Conservation (phyloP, 768 basidiomycete genomes). For the Hysterangium stoloniferum region DNA sequence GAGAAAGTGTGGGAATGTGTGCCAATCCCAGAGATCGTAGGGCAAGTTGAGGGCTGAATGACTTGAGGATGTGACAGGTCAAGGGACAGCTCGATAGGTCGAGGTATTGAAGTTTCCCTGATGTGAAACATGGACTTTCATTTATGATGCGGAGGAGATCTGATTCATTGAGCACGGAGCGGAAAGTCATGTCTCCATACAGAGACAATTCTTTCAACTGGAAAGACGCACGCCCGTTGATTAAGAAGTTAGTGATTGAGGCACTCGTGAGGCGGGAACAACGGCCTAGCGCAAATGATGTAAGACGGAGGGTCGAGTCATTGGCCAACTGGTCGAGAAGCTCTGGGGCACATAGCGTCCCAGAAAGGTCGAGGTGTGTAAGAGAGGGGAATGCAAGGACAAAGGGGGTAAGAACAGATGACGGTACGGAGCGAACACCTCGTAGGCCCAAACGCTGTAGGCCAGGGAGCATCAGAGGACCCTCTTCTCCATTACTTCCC, state of each 20-base stretch:
- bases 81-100: conserved; percentile 84
- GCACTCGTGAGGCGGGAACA: conserved; percentile 79
- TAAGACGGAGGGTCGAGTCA: conserved; percentile 60
- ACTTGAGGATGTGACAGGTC: conserved; percentile 43
- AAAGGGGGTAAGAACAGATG: conserved; percentile 62
- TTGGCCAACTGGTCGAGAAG: conserved; percentile 58
- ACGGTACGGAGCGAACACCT: conserved; percentile 70
- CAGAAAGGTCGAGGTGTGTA: conserved; percentile 86
- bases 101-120: conserved; percentile 72
- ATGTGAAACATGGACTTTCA: conserved; percentile 70
- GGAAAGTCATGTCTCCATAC: conserved; percentile 82
- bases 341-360: conserved; percentile 73
- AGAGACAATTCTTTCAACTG: conserved; percentile 73
- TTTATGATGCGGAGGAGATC: conserved; percentile 64
- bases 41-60: conserved; percentile 56
- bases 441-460: conserved; percentile 74
- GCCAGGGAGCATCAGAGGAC: conserved; percentile 51
- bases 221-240: conserved; percentile 54
- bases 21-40: conserved; percentile 88
- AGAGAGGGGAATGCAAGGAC: conserved; percentile 77
- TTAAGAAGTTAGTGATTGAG: conserved; percentile 66
- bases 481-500: conserved; percentile 32
- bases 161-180: conserved; percentile 56
- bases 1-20: conserved; percentile 64
- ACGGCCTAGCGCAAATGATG: conserved; percentile 75